Percentiles rank a stretch among this genome's conserved stretches.
Conservation (phyloP, 2,329 filamentous ascomycete species). For the Phyllosticta citrichinensis region DNA sequence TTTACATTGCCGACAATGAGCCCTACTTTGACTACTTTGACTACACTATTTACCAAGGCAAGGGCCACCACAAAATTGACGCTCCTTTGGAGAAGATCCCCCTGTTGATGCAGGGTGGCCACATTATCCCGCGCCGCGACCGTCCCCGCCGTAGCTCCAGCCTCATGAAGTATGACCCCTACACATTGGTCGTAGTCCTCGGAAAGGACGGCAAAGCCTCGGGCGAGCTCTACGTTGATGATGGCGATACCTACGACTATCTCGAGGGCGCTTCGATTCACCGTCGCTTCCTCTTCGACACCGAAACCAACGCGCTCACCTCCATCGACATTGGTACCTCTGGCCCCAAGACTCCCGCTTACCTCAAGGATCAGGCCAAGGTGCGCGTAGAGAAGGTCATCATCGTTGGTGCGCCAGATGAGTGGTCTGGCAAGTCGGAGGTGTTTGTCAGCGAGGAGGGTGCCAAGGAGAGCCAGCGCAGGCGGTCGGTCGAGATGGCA, state of each 20-base stretch:
- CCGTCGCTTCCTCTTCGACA: conserved; percentile 61
- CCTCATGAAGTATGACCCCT: conserved; percentile 89
- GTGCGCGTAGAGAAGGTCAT: conserved; percentile 79
- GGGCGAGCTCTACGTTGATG: conserved; percentile 82
- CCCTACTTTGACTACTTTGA: conserved; percentile 95
- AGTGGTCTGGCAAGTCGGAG: conserved; percentile 57
- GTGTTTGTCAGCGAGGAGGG: conserved; percentile 55
- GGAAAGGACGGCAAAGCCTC: conserved; percentile 60
- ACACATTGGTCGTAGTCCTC: conserved; percentile 75
- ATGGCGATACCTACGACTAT: conserved; percentile 87
- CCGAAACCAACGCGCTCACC: conserved; percentile 46
- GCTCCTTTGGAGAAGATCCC: conserved; percentile 82
- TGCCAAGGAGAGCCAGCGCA: conserved; percentile 32
- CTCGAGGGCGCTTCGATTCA: conserved; percentile 80
- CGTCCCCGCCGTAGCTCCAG: conserved; percentile 73
- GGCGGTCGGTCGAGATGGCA: conserved; percentile 46
- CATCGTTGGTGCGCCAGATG: conserved; percentile 64
- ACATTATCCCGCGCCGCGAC: conserved; percentile 85
- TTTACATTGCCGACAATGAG: conserved; percentile 83
- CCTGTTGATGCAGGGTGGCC: conserved; percentile 82
- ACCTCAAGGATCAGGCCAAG: conserved; percentile 66
- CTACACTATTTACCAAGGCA: conserved; percentile 63
- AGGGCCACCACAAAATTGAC: conserved; percentile 61
- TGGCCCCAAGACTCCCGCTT: conserved; percentile 55
- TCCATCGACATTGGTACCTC: conserved; percentile 53